A percentile compares a stretch with the other conserved stretches of the same genome.
Conservation (phyloP, 768 basidiomycete species). For the Cystofilobasidium capitatum region DNA sequence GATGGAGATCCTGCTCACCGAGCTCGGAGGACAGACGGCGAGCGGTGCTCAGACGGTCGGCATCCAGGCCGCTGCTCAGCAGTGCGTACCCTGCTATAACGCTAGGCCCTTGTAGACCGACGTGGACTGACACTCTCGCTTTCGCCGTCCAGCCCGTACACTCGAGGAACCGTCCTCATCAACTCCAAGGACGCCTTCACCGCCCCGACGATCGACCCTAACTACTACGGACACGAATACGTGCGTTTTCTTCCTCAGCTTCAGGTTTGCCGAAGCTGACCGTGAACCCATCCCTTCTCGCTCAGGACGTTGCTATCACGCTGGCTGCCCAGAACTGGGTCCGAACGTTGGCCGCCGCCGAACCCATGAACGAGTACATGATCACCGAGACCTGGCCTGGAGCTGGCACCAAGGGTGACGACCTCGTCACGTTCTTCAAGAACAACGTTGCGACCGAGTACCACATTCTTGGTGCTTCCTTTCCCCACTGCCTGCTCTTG, state of each 20-base stretch:
- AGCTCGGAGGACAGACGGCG: slow-evolving; percentile 34
- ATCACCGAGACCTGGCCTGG: slow-evolving; percentile 11
- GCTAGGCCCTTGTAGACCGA: no score
- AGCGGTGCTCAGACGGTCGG: slow-evolving; percentile 38
- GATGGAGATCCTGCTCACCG: slow-evolving; percentile 35
- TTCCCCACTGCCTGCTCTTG: not conserved
- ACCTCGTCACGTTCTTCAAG: slow-evolving; percentile 22
- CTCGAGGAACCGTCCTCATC: slow-evolving; percentile 33
- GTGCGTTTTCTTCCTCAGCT: not conserved
- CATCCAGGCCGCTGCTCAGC: slow-evolving; percentile 60
- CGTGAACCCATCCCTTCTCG: not conserved
- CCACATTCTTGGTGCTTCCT: slow-evolving; percentile 43
- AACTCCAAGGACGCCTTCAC: slow-evolving; percentile 51
- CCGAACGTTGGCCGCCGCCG: slow-evolving; percentile 18
- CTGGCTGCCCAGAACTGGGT: slow-evolving; percentile 18
- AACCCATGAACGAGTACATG: slow-evolving; percentile 19
- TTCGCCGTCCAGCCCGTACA: slow-evolving; percentile 43
- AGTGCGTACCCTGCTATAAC: slow-evolving; percentile 28
- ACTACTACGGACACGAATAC: slow-evolving; percentile 44
- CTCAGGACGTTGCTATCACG: slow-evolving; percentile 16
- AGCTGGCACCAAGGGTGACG: slow-evolving; percentile 1
- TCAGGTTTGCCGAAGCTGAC: no score
- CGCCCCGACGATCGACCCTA: slow-evolving; percentile 54
- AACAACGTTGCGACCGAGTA: slow-evolving; percentile 41
- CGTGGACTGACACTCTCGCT: not conserved